A percentile compares a stretch with the other conserved stretches of the same genome.
Evolutionary conservation across 2,329 filamentous ascomycete genomes (phyloP).

Genomic region (Teratosphaeriaceae sp.): DNA sequence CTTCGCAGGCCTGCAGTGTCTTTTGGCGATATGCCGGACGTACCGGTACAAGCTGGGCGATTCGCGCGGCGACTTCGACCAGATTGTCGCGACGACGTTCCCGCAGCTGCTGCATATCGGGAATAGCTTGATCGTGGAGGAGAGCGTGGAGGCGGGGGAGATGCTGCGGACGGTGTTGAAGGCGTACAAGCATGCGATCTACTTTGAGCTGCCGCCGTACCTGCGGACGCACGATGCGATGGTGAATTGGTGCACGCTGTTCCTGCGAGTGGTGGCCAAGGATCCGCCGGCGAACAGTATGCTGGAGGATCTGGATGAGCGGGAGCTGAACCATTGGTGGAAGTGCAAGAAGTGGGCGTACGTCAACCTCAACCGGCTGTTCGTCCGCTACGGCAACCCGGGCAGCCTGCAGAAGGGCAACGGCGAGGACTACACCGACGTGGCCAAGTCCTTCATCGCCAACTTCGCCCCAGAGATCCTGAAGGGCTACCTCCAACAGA

Average conservation of each 20-base stretch:
- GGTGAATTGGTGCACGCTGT: conserved; percentile 93
- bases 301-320: conserved; percentile 71
- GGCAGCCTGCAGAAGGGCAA: conserved; percentile 66
- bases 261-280: conserved; percentile 85
- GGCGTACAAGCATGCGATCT: conserved; percentile 96
- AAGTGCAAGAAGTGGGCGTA: conserved; percentile 99
- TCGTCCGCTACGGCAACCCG: conserved; percentile 88
- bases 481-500: conserved; percentile 87
- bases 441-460: conserved; percentile 83
- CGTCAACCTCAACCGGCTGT: conserved; percentile 92
- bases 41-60: conserved; percentile 90
- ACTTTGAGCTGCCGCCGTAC: conserved; percentile 74
- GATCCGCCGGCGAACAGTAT: conserved; percentile 71
- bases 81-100: conserved; percentile 87
- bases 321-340: conserved; percentile 97
- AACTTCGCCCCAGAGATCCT: conserved; percentile 94
- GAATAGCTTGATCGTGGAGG: conserved; percentile 80
- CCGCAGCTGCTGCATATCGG: conserved; percentile 81
- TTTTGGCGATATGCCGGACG: conserved; percentile 89
- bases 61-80: conserved; percentile 80
- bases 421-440: conserved; percentile 68
- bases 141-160: conserved; percentile 88
- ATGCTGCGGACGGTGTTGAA: conserved; percentile 95
- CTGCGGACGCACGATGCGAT: conserved; percentile 76
- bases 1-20: conserved; percentile 86